A percentile compares a stretch with the other conserved stretches of the same genome.
These are phyloP conservation scores for Colletotrichum graminicola DNA, from an alignment of 2,329 filamentous ascomycete species.

Conservation along the genomic window DNA sequence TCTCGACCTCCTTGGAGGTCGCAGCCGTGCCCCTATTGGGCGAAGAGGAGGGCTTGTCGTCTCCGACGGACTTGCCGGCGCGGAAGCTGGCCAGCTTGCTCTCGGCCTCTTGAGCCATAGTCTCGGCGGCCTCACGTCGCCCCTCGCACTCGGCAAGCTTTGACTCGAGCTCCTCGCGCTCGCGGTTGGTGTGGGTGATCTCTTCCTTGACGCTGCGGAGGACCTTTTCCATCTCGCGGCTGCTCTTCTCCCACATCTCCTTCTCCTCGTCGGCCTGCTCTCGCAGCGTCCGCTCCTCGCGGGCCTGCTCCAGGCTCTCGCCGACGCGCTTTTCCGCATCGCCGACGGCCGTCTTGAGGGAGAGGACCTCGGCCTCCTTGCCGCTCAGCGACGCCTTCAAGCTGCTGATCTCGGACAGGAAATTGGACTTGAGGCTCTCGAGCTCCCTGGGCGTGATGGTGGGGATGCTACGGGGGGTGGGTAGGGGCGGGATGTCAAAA, in stretches of 20 bases:
- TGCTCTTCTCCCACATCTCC: conserved; percentile 85
- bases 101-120: conserved; percentile 80
- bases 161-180: conserved; percentile 81
- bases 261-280: conserved; percentile 82
- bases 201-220: conserved; percentile 85
- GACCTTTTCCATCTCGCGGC: conserved; percentile 86
- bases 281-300: conserved; percentile 78
- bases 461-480: conserved; percentile 91
- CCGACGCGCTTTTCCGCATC: conserved; percentile 95
- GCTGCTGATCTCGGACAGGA: conserved; percentile 93
- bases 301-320: conserved; percentile 83
- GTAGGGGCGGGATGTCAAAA: conserved; percentile 93
- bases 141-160: conserved; percentile 84
- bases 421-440: conserved; percentile 90
- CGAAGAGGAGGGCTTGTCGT: conserved; percentile 56
- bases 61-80: conserved; percentile 66
- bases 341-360: conserved; percentile 85
- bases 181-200: conserved; percentile 81
- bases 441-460: conserved; percentile 92
- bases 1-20: conserved; percentile 76
- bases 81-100: conserved; percentile 81
- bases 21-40: conserved; percentile 45
- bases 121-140: conserved; percentile 79
- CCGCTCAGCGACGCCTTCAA: conserved; percentile 91
- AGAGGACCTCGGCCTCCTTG: conserved; percentile 91